phyloP scores from a whole-genome alignment of 2,329 filamentous ascomycete species.

The Lecanicillium sp. region DNA sequence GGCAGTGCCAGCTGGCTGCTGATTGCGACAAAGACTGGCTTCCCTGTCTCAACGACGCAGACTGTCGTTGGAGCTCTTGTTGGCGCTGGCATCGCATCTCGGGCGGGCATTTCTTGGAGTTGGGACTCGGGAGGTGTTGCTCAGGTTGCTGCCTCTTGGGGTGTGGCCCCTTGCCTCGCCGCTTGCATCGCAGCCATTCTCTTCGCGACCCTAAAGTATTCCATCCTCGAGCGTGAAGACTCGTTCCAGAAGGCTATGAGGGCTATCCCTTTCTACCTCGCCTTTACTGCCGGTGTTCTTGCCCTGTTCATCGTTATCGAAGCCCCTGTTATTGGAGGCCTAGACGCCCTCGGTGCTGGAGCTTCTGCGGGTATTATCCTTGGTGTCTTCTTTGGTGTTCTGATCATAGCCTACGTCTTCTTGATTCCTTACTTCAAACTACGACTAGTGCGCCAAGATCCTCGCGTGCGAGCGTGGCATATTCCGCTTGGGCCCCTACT shows the following conservation, averaged over 20 bases:
- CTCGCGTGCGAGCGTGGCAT: slow-evolving; percentile 22
- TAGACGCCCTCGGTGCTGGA: slow-evolving; percentile 26
- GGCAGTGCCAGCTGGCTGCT: slow-evolving; percentile 33
- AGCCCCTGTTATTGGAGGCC: slow-evolving; percentile 11
- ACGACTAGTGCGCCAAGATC: slow-evolving; percentile 21
- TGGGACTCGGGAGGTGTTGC: slow-evolving; percentile 27
- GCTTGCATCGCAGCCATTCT: slow-evolving; percentile 34
- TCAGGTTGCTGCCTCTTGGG: slow-evolving; percentile 39
- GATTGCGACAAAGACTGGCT: slow-evolving; percentile 25
- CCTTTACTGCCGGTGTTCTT: slow-evolving; percentile 20
- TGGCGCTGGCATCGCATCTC: slow-evolving; percentile 34
- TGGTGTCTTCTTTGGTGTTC: slow-evolving; percentile 20
- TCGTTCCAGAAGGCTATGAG: slow-evolving; percentile 13
- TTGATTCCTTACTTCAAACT: slow-evolving; percentile 27
- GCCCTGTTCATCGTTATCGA: slow-evolving; percentile 24
- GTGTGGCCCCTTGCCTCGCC: slow-evolving; percentile 37
- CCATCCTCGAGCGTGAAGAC: slow-evolving; percentile 22
- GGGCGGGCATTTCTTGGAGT: slow-evolving; percentile 10
- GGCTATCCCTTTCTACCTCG: slow-evolving; percentile 16
- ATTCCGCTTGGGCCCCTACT: slow-evolving; percentile 30
- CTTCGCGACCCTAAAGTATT: slow-evolving; percentile 33
- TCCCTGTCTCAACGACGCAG: slow-evolving; percentile 36
- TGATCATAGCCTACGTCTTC: slow-evolving; percentile 22
- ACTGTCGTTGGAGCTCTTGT: slow-evolving; percentile 36
- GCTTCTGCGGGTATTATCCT: slow-evolving; percentile 20